Evolutionary conservation across 306 rosid species (phyloP), one percentile per base, ranked within the genome.

Genomic region (Medicago ruthenica): DNA sequence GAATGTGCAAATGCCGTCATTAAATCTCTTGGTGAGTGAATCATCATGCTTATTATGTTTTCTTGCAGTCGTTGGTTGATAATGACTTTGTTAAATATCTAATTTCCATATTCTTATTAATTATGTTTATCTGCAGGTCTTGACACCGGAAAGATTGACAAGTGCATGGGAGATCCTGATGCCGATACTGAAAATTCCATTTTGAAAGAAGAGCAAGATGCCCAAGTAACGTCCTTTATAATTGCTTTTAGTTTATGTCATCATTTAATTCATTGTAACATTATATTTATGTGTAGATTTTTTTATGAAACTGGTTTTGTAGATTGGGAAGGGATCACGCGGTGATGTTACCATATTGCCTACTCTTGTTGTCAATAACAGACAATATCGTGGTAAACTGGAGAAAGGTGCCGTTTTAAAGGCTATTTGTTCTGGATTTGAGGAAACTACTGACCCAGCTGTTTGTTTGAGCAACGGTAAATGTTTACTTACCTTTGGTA

Each of bases 281-380:
- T 27, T 27, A 24, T 27, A 27, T 27, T 27, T 27, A 27, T 27
- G 31, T 27, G 4, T 27, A 27, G 31, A 27, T 27, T 27, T 27
- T 27, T 27, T 27, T 27, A 27, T 27, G 31, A 27, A 20, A 74
- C 67, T 74, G 15, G 64, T 44, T 70, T 83, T 81, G 73, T 78
- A 95, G 99, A 85, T 95, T 67, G 99, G 99, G 74, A 95, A 95
- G 81, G 99, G 99, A 44, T 37, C 99, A 5, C 89, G 99, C 65
- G 98, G 99, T 67, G 99, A 95, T 77, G 99, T 95, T 63, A 95
- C 99, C 81, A 95, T 95, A 79, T 86, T 95, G 89, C 99, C 99
- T 36, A 95, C 99, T 24, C 95, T 95, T 57, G 99, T 95, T 87
- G 97, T 95, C 85, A 95, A 95, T 74, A 92, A 88, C 80, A 88